Base-by-base conservation (phyloP, 169 alveolate genomes). In the Plasmodium coatneyi region DNA sequence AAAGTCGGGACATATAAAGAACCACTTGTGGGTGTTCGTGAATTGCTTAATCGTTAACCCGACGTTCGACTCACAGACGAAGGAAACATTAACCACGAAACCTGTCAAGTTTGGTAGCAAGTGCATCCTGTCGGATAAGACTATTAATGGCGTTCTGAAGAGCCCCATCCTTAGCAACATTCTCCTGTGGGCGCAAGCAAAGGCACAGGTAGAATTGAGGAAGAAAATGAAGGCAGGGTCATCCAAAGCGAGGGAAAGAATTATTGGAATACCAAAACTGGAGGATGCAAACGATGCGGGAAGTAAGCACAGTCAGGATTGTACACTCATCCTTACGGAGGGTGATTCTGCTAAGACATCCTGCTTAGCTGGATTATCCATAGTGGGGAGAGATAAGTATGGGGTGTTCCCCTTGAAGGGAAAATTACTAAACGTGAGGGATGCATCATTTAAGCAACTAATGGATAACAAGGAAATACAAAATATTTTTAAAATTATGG, bases 231-330 rank as follows among this genome's bases (percentile, higher is more conserved):
- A 98, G 66, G 96, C 97, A 0, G 95, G 96, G 16, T 96, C 96
- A 92, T 96, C 97, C 25, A 97, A 97, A 83, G 96, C 94, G 12
- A 92, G 90, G 46, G 96, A 96, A 56, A 92, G 96, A 82, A 91
- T 96, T 41, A 86, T 95, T 7, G 99, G 99, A 25, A 98, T 99
- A 0, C 99, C 99, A 14, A 99, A 99, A 94, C 97, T 99, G 70
- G 99, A 99, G 95, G 99, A 99, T 93, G 99, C 99, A 36, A 99
- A 98, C 92, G 98, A 97, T 83, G 99, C 99, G 3, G 99, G 99
- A 2, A 98, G 99, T 19, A 97, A 97, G 84, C 90, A 96, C 84
- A 97, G 99, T 36, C 97, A 96, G 92, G 98, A 98, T 71, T 99
- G 99, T 95, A 99, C 99, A 10, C 96, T 99, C 76, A 99, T 99